Base-by-base conservation (phyloP, 2,329 filamentous ascomycete genomes). In the Ceratocystis huliohia region DNA sequence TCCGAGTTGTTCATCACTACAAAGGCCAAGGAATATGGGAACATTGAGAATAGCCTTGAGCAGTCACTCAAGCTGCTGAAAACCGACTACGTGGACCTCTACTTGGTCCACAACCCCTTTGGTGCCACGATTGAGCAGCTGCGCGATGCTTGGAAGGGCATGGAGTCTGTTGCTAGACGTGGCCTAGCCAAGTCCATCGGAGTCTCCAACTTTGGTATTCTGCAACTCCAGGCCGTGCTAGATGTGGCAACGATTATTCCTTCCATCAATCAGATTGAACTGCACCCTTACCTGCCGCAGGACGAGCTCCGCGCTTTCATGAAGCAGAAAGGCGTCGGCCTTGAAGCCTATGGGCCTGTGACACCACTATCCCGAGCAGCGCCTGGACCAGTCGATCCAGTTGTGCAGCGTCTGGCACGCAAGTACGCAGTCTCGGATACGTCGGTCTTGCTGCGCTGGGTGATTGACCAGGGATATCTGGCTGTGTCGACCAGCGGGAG, bases 211-310 rank as follows among this genome's bases (percentile, higher is more conserved):
- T 82, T 79, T 73, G 80, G 76, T 25, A 73, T 76, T 61, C 68
- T 72, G 6, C 74, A 74, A 20, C 73, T 81, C 22, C 73, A 79
- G 70, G 70, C 76, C n/a, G 73, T 82, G 53, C 72, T 80, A 22
- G 66, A 72, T 63, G 81, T 82, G 70, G 80, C 81, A n/a, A 79
- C 75, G 48, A 77, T 84, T 10, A 75, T 78, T 1, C 86, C 86
- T 0, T 83, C 83, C 1, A 81, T 82, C 70, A 88, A 88, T 75
- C 86, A 88, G 75, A 84, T 88, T 69, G 86, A 88, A 73, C 84
- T 84, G 64, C 85, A 88, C 73, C 84, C 86, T 1, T 87, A 86
- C 71, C 78, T 88, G 10, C 86, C 87, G 72, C 86, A 84, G 72
- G 75, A 76, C 1, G 77, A 81, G 20, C 75, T 89, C 33, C 74